Base-by-base conservation (phyloP, 495 filamentous ascomycete genomes). In the Lophiostoma macrostomum region DNA sequence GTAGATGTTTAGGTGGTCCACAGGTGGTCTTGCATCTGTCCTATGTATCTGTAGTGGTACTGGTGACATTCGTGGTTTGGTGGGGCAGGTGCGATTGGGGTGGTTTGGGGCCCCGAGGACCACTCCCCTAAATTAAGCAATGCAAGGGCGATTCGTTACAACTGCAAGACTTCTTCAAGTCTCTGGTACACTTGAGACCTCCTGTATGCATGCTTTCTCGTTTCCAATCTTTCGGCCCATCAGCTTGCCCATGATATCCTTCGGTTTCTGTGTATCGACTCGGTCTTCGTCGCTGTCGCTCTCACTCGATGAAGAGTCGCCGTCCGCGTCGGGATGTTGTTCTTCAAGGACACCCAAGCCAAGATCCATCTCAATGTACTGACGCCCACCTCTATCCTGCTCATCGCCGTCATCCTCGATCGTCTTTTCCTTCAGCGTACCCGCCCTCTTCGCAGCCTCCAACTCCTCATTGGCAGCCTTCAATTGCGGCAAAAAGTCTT, bases 301-400 rank as follows among this genome's bases (percentile, higher is more conserved):
- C 7, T 53, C 36, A 14, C 25, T 36, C 24, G 25, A 28, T 14
- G 36, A 28, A 2, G 37, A 34, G 11, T 6, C 31, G 32, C 40
- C 36, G 13, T 25, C 22, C 11, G 54, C 45, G 24, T 61, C 22
- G 1, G 54, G 45, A 35, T 47, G 45, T 18, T 43, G 22, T 25
- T 51, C 50, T 50, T 65, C 60, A 2, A 65, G 50, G 29, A 65
- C 63, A 31, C 63, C 63, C 11, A 65, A 49, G 4, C 63, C 63
- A 20, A 65, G 63, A 38, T 65, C 36, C 63, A 65, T 63, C 38
- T 63, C 63, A 38, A 65, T 65, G 39, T 65, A 58, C 46, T 50
- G 49, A 18, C 23, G 49, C 38, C n/a, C n/a, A n/a, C n/a, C n/a
- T n/a, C n/a, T n/a, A n/a, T 53, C 56, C 11, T 27, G 52, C 24